phyloP scores from a whole-genome alignment of 2,329 filamentous ascomycete species.

The Atkinsonella hypoxylon region DNA sequence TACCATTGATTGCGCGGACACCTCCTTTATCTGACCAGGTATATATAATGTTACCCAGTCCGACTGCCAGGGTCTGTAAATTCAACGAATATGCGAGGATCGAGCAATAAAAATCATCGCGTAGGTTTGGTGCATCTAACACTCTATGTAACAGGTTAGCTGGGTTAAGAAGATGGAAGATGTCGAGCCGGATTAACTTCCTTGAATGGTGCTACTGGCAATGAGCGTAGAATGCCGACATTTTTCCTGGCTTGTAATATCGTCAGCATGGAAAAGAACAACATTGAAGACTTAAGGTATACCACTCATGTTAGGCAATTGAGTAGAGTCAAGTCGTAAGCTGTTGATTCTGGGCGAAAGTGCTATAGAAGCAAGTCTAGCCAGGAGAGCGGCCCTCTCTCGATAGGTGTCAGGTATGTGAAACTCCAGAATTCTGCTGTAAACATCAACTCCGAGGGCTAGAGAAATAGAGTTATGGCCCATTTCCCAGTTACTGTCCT shows the following conservation, averaged over 20 bases:
- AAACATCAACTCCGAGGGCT: conserved; percentile 68
- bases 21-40: conserved; percentile 73
- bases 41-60: conserved; percentile 67
- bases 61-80: conserved; percentile 69
- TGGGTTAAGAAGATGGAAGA: too few relatives aligned
- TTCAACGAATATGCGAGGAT: conserved; percentile 73
- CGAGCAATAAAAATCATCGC: conserved; percentile 94
- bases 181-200: conserved; percentile 25
- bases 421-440: conserved; percentile 52
- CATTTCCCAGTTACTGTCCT: conserved; percentile 43
- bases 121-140: conserved; percentile 76
- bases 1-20: conserved; percentile 36
- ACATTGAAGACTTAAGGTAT: not conserved
- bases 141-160: conserved; percentile 37
- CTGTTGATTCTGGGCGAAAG: not conserved
- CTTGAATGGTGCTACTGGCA: conserved; percentile 70
- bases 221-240: conserved; percentile 21
- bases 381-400: not conserved
- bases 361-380: conserved; percentile 13
- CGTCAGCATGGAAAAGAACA: not conserved
- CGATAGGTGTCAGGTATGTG: conserved; percentile 11
- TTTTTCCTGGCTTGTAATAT: not conserved
- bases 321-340: not conserved
- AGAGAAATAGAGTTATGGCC: conserved; percentile 63
- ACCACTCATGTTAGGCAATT: not conserved